These are phyloP conservation scores for Colletotrichum sp. DNA, from an alignment of 2,329 filamentous ascomycete species.

Conservation along the genomic window DNA sequence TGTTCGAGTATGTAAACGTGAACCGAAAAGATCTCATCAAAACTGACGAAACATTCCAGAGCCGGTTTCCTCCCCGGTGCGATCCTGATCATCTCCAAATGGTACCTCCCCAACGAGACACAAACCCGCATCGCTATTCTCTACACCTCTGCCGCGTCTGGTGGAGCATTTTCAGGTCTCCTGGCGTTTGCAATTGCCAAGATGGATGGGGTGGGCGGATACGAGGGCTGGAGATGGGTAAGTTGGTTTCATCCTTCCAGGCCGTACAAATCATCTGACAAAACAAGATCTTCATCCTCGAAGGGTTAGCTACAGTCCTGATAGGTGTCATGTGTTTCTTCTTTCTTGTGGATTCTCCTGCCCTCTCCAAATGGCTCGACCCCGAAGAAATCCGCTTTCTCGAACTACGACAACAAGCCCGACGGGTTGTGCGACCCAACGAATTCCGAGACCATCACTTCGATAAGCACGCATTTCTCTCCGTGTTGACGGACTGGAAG, in stretches of 20 bases:
- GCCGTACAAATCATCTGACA: not conserved
- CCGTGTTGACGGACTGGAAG: constrained; percentile 52
- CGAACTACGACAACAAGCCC: constrained; percentile 39
- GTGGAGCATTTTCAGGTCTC: constrained; percentile 51
- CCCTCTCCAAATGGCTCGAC: constrained; percentile 39
- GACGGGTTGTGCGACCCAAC: constrained; percentile 26
- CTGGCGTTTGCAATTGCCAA: constrained; percentile 48
- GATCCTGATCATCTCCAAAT: constrained; percentile 34
- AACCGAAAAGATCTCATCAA: not conserved
- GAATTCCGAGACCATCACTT: constrained; percentile 33
- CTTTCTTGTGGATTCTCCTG: constrained; percentile 49
- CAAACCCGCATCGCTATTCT: constrained; percentile 36
- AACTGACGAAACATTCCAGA: constrained; percentile 20
- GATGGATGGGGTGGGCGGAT: constrained; percentile 48
- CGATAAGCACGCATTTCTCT: constrained; percentile 35
- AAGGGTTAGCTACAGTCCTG: constrained; percentile 48
- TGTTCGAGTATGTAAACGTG: constrained; percentile 35
- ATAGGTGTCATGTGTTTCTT: constrained; percentile 45
- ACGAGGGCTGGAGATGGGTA: constrained; percentile 51
- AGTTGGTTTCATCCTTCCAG: not conserved
- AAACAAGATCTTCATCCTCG: constrained; percentile 54
- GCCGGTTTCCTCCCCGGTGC: constrained; percentile 36
- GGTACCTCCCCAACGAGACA: constrained; percentile 35
- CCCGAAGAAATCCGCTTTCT: constrained; percentile 44
- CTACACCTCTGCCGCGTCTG: constrained; percentile 38